phyloP scores from a whole-genome alignment of 129 eudicot genomes.

The Chrysanthemum lavandulifolium region DNA sequence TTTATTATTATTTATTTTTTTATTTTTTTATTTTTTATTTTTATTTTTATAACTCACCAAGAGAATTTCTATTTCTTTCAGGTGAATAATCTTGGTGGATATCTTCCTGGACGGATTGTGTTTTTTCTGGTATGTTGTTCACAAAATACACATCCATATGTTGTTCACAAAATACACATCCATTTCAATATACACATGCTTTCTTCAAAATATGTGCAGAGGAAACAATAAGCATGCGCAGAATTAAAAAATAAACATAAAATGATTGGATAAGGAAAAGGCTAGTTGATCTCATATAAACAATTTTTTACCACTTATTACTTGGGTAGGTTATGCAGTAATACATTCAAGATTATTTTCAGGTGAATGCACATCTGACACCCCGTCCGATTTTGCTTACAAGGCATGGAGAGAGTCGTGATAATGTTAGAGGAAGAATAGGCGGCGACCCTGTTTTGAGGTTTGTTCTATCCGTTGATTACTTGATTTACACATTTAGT shows the following conservation, averaged over 20 bases:
- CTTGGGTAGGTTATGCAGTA: not conserved
- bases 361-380: constrained; percentile 94
- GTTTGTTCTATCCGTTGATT: constrained; percentile 32
- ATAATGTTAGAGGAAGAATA: constrained; percentile 91
- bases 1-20: too few species aligned
- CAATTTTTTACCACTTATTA: not conserved
- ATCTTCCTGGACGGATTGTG: constrained; percentile 96
- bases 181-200: not conserved
- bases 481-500: not conserved
- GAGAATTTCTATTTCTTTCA: constrained; percentile 27
- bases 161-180: not conserved
- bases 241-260: not conserved
- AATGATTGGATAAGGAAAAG: not conserved
- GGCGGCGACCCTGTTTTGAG: constrained; percentile 92
- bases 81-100: constrained; percentile 97
- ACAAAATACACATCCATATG: constrained; percentile 33
- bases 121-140: constrained; percentile 81
- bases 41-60: not conserved
- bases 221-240: not conserved
- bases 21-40: not conserved
- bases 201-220: not conserved
- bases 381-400: constrained; percentile 96
- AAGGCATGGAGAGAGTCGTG: constrained; percentile 91
- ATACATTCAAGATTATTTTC: constrained; percentile 20
- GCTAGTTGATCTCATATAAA: not conserved